A percentile compares a stretch with the other conserved stretches of the same genome.
These are phyloP conservation scores for Cucurbita argyrosperma DNA, from an alignment of 306 rosid genomes.

Conservation along the genomic window DNA sequence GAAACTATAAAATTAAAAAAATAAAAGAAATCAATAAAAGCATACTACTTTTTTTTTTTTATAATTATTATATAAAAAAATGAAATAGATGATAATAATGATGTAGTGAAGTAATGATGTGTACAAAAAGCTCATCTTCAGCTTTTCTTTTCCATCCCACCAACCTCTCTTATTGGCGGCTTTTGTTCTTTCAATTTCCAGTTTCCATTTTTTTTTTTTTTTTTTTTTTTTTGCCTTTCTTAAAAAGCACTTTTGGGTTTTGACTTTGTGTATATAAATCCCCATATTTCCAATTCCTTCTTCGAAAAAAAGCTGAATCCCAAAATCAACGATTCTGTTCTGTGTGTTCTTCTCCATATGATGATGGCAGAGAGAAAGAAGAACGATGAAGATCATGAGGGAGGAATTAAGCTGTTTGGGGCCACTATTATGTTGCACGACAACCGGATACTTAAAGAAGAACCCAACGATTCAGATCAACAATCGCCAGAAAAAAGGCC, in stretches of 20 bases:
- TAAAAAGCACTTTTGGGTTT: background rate
- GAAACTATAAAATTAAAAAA: too few species aligned
- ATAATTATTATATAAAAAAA: too few species aligned
- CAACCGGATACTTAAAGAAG: conserved; percentile 6
- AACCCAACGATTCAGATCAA: background rate
- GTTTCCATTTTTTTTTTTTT: background rate
- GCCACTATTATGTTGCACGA: conserved; percentile 41
- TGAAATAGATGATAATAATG: conserved; percentile 6
- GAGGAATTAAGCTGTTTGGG: conserved; percentile 84
- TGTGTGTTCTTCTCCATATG: background rate
- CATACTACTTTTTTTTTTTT: too few species aligned
- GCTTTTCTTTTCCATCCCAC: conserved; percentile 27
- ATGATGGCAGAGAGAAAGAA: conserved; percentile 28
- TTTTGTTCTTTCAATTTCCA: conserved; percentile 16
- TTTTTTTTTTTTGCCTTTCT: background rate
- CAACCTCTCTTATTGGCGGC: conserved; percentile 19
- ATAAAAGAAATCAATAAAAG: too few species aligned
- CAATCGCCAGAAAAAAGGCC: conserved; percentile 26
- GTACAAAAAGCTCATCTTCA: conserved; percentile 42
- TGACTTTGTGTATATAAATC: background rate
- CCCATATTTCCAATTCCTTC: background rate
- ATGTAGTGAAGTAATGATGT: conserved; percentile 44
- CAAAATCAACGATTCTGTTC: background rate
- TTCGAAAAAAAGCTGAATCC: background rate
- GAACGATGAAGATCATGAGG: conserved; percentile 11